phyloP scores from a whole-genome alignment of 805 yeast species.

The Candida ascalaphidarum region DNA sequence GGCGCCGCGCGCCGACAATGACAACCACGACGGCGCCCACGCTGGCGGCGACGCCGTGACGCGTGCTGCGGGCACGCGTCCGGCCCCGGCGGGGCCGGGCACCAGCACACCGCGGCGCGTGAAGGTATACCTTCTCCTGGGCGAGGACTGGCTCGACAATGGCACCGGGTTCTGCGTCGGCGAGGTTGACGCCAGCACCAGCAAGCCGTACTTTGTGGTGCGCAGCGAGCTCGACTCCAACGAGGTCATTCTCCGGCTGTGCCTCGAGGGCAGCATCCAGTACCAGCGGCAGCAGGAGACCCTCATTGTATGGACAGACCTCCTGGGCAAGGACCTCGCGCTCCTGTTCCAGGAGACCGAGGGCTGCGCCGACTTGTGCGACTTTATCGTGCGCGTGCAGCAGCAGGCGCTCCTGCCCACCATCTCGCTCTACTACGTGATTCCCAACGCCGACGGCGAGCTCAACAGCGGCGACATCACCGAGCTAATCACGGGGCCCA shows the following conservation, averaged over 20 bases:
- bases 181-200: conserved; percentile 27
- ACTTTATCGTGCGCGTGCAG: conserved; percentile 66
- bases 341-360: conserved; percentile 85
- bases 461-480: conserved; percentile 41
- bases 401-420: conserved; percentile 46
- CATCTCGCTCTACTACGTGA: conserved; percentile 57
- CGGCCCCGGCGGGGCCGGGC: too few relatives aligned
- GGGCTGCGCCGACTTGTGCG: conserved; percentile 81
- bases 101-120: conserved; percentile 58
- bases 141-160: conserved; percentile 82
- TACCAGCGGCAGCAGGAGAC: conserved; percentile 95
- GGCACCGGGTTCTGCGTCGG: conserved; percentile 93
- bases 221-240: conserved; percentile 56
- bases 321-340: conserved; percentile 68
- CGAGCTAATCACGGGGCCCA: conserved; percentile 76
- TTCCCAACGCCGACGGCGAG: conserved; percentile 39
- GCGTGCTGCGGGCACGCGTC: too few relatives aligned
- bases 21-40: too few relatives aligned
- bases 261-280: conserved; percentile 66
- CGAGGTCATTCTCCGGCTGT: conserved; percentile 54
- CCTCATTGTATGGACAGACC: conserved; percentile 88
- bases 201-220: conserved; percentile 58
- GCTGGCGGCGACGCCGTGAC: too few relatives aligned
- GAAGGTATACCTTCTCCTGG: conserved; percentile 77
- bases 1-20: too few relatives aligned